phyloP scores from a whole-genome alignment of 768 basidiomycete genomes.

The Tephrocybe rancida region DNA sequence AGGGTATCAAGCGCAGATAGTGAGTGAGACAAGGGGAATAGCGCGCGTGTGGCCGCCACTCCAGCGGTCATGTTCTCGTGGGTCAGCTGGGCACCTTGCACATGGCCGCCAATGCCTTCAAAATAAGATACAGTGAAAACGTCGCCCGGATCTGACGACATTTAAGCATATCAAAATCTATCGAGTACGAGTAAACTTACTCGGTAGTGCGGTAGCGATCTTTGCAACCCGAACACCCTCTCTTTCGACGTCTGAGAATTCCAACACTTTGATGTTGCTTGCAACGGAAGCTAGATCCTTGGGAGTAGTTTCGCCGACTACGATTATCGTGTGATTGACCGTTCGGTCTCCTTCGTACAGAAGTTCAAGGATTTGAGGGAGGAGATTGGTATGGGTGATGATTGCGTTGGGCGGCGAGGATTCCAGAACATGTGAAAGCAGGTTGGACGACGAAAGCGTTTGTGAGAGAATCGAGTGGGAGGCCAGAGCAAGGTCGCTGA shows the following conservation, averaged over 20 bases:
- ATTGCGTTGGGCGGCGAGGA: conserved; percentile 72
- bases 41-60: conserved; percentile 73
- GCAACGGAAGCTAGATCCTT: conserved; percentile 49
- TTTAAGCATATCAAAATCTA: conserved; percentile 1
- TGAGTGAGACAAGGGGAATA: conserved; percentile 74
- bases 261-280: conserved; percentile 56
- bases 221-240: conserved; percentile 58
- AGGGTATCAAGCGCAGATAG: conserved; percentile 77
- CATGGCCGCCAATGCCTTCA: conserved; percentile 48
- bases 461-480: conserved; percentile 69
- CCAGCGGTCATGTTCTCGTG: conserved; percentile 90
- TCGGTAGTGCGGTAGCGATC: conserved; percentile 46
- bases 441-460: conserved; percentile 58
- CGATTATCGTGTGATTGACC: conserved; percentile 59
- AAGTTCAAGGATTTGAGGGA: conserved; percentile 71
- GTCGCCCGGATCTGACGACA: conserved; percentile 54
- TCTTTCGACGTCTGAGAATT: conserved; percentile 73
- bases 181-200: conserved; percentile 39
- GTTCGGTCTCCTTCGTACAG: conserved; percentile 60
- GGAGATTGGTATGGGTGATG: conserved; percentile 66
- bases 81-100: conserved; percentile 69
- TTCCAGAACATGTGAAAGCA: conserved; percentile 70
- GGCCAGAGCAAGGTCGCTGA: conserved; percentile 79
- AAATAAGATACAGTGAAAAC: conserved; percentile 74
- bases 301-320: conserved; percentile 65